Percentiles rank a stretch among this genome's conserved stretches.
phyloP scores from a whole-genome alignment of 345 rosid species.

The Pugionium dolabratum region DNA sequence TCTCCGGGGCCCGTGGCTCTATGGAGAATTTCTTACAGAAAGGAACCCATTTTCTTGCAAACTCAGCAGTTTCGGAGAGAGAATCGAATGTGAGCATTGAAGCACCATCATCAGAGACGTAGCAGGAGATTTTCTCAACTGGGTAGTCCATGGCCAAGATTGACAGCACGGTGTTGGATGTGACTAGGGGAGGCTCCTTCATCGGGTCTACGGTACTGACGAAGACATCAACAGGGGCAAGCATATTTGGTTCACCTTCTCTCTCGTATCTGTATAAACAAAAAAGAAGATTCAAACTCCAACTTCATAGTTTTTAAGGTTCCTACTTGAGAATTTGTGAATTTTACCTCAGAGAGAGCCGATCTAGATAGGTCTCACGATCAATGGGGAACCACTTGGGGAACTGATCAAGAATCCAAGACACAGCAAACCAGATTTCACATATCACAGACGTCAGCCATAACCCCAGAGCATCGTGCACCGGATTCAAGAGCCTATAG shows the following conservation, averaged over 20 bases:
- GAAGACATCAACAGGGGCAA: conserved; percentile 80
- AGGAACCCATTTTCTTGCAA: conserved; percentile 87
- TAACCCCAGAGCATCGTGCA: conserved; percentile 81
- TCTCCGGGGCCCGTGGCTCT: conserved; percentile 79
- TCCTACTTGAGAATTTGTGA: conserved; percentile 12
- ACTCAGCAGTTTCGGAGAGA: conserved; percentile 76
- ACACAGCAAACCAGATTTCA: conserved; percentile 94
- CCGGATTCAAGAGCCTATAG: conserved; percentile 84
- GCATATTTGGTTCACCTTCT: conserved; percentile 91
- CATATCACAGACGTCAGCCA: conserved; percentile 92
- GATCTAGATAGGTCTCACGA: conserved; percentile 91
- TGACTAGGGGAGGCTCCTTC: conserved; percentile 99
- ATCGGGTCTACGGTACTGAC: conserved; percentile 97
- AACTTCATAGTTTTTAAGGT: conserved; percentile 5
- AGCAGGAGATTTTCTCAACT: conserved; percentile 91
- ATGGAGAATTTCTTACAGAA: conserved; percentile 73
- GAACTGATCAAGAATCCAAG: conserved; percentile 99
- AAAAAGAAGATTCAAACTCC: neutral
- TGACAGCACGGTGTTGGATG: conserved; percentile 84
- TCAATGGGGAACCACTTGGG: conserved; percentile 95
- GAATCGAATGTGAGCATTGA: conserved; percentile 95
- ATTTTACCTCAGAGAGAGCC: conserved; percentile 74
- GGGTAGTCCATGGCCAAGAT: conserved; percentile 97
- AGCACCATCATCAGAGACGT: conserved; percentile 94
- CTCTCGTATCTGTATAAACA: conserved; percentile 63